These are phyloP conservation scores for Rhipidocladum racemiflorum DNA, from an alignment of 176 grass and related monocot species.

Conservation along the genomic window DNA sequence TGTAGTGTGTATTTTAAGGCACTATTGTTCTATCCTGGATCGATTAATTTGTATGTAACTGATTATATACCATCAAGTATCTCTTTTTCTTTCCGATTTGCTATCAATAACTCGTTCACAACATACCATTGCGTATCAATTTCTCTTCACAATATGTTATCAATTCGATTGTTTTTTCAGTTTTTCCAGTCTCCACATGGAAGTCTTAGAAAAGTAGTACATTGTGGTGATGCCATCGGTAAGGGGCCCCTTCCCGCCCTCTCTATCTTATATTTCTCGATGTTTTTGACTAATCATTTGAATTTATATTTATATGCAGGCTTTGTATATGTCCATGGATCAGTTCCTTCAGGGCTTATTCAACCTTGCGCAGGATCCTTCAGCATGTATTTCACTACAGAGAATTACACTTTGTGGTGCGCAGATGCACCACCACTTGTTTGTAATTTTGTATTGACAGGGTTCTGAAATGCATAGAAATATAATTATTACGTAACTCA, in stretches of 20 bases:
- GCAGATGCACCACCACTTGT: background rate
- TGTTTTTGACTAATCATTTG: conserved; percentile 18
- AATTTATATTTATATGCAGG: conserved; percentile 50
- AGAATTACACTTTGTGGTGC: background rate
- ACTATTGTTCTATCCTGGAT: too few species aligned
- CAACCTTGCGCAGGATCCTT: conserved; percentile 71
- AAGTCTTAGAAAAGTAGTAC: conserved; percentile 83
- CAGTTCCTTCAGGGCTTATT: conserved; percentile 95
- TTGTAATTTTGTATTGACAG: conserved; percentile 13
- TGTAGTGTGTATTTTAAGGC: too few species aligned
- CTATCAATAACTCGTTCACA: too few species aligned
- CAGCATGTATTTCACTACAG: conserved; percentile 52
- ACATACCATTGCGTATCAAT: too few species aligned
- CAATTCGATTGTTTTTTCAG: conserved; percentile 42
- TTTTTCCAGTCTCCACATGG: too few species aligned
- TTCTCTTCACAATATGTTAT: too few species aligned
- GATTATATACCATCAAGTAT: too few species aligned
- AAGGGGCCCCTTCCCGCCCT: conserved; percentile 10
- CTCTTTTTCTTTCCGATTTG: too few species aligned
- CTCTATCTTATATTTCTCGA: conserved; percentile 9
- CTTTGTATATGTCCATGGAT: conserved; percentile 88
- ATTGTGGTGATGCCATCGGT: conserved; percentile 90
- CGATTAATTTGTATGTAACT: too few species aligned
- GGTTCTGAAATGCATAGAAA: background rate
- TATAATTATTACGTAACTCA: background rate